phyloP scores from a whole-genome alignment of 352 stramenopile genomes.

The Phytophthora quininea region DNA sequence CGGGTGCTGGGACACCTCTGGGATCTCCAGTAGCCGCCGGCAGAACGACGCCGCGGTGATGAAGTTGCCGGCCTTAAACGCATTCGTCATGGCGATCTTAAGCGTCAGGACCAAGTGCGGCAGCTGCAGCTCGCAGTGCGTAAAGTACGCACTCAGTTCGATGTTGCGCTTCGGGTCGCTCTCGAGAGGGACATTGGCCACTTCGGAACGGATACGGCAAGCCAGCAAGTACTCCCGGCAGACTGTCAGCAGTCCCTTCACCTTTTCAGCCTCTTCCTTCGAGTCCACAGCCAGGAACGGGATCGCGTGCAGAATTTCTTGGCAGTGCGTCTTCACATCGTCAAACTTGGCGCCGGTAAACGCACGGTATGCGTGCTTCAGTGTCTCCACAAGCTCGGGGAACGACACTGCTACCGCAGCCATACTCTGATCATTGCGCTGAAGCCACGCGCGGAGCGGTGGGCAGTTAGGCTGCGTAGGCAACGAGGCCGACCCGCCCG shows the following conservation, averaged over 20 bases:
- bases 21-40: conserved; percentile 97
- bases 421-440: conserved; percentile 88
- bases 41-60: conserved; percentile 99
- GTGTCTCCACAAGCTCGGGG: conserved; percentile 88
- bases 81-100: conserved; percentile 98
- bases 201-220: conserved; percentile 94
- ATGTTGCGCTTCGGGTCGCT: conserved; percentile 91
- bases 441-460: conserved; percentile 79
- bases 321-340: conserved; percentile 94
- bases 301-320: conserved; percentile 94
- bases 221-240: conserved; percentile 98
- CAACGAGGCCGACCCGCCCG: conserved; percentile 78
- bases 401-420: conserved; percentile 92
- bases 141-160: conserved; percentile 99
- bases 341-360: conserved; percentile 99
- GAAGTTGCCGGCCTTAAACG: conserved; percentile 99
- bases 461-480: conserved; percentile 85
- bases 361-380: conserved; percentile 95
- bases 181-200: conserved; percentile 73
- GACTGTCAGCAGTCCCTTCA: conserved; percentile 96
- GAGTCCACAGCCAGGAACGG: conserved; percentile 95
- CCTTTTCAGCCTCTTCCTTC: conserved; percentile 91
- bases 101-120: conserved; percentile 98
- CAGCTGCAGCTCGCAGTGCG: conserved; percentile 98
- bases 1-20: conserved; percentile 91